Evolutionary conservation across 1,139 yeast genomes (phyloP), one percentile per base, ranked within the genome.

Genomic region (Yamadazyma songkhlaensis): DNA sequence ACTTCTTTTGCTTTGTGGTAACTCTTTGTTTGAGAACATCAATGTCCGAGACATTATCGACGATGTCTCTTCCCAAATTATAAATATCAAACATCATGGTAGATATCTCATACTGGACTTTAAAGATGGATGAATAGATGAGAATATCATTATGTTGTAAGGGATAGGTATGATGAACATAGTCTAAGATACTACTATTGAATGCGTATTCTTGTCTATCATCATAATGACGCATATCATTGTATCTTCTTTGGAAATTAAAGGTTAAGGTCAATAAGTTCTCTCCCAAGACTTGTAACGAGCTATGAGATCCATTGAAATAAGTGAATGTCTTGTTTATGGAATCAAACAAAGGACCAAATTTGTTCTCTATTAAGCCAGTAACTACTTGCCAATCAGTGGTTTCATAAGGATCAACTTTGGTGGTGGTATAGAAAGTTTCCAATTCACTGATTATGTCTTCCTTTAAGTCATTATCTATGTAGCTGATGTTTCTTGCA

Each of bases 331-430:
- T 59, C 6, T 55, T 47, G 34, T 76, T 72, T 38, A 78, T 42
- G 6, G 55, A 47, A 29, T 59, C 46, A 25, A 78, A 47, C 21
- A 67, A 51, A 9, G 81, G 81, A 1, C 74, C 61, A 50, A 77
- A 78, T 48, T 77, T 77, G 25, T 55, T 55, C 4, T 64, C 67
- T n/a, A 78, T 67, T 25, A 56, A 62, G 31, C 63, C 65, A 0
- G 79, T 67, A 6, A 69, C 57, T 9, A 53, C 42, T 47, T 72
- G 79, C 84, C 84, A 79, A 47, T 78, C 58, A 0, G 74, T 76
- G 11, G 73, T 66, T 3, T 46, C 37, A 32, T 48, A 53, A 2
- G 77, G 72, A 35, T 67, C 56, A 9, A 42, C 63, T 6, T 17
- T 17, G 50, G 39, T 62, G 53, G 46, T 32, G 9, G 40, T 10